Percentiles rank a stretch among this genome's conserved stretches.
These are phyloP conservation scores for Guyanaporus albipodus DNA, from an alignment of 768 basidiomycete species.

Conservation along the genomic window DNA sequence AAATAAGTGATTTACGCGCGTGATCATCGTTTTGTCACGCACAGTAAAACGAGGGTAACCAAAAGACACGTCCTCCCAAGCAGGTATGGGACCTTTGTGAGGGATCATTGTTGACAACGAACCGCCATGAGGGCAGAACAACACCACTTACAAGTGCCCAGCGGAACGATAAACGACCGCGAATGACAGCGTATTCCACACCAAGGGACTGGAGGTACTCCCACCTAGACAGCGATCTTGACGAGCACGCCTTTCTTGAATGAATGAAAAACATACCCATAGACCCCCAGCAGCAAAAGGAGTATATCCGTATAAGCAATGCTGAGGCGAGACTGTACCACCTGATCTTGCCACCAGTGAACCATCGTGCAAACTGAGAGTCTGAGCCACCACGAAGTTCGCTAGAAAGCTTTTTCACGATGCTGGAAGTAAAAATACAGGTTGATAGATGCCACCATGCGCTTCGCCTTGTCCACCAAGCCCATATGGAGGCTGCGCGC, in stretches of 20 bases:
- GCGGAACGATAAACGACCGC: conserved; percentile 13
- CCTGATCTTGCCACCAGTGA: conserved; percentile 16
- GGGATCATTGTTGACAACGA: neutral
- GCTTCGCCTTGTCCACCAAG: too few species aligned
- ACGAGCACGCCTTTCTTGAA: neutral
- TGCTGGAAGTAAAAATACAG: too few species aligned
- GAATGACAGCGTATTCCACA: conserved; percentile 14
- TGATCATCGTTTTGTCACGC: too few species aligned
- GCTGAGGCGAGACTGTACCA: neutral
- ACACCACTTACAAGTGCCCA: conserved; percentile 16
- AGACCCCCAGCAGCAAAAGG: conserved; percentile 14
- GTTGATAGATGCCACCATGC: too few species aligned
- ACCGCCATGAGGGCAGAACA: neutral
- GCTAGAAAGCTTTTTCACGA: too few species aligned
- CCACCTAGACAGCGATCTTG: conserved; percentile 10
- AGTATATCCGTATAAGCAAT: neutral
- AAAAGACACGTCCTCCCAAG: conserved; percentile 11
- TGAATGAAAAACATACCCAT: conserved; percentile 9
- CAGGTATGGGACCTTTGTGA: conserved; percentile 17
- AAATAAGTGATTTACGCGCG: too few species aligned
- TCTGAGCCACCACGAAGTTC: too few species aligned
- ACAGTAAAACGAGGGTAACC: neutral
- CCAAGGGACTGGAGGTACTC: conserved; percentile 11
- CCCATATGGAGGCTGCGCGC: too few species aligned
- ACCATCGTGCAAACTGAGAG: too few species aligned